Base-by-base conservation (phyloP, 2,329 filamentous ascomycete species). In the Fusarium poae region DNA sequence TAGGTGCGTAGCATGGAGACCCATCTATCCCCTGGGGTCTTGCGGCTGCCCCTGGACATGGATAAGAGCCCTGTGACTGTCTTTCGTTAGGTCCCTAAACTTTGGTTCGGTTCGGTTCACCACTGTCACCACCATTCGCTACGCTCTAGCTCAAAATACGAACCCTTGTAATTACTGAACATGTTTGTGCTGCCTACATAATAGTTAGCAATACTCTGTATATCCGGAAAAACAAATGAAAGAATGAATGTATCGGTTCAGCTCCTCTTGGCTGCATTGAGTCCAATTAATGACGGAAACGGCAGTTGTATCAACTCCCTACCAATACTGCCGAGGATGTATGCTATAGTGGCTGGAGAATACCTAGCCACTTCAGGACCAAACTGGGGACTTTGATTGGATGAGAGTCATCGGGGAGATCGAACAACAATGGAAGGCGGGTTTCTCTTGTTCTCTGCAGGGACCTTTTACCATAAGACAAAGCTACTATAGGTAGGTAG, bases 71-170 rank as follows among this genome's bases (percentile, higher is more conserved):
- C 46, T 37, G 46, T 23, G 32, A 27, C 21, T 42, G 20, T 42
- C 13, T 16, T 23, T 42, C 39, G 35, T n/a, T 39, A 21, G 35
- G 12, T 49, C 23, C 42, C 42, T 49, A 29, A 23, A 10, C n/a
- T 51, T 39, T 51, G 34, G 55, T 67, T 56, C 58, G 62, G 55
- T 70, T 56, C 58, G 49, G 57, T 51, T 69, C 62, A 70, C 67
- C 67, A 69, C 67, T 46, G 62, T 67, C 62, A 69, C 67, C 67
- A 69, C 50, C 62, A 67, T 65, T 65, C 51, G 55, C 56, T 50
- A 65, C 54, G 60, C 52, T 61, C 42, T 70, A 70, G 67, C 34
- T 48, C 42, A 57, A 62, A 66, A 43, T 21, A 30, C 23, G 45
- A 57, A 40, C 66, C 61, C 61, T 46, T 64, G 61, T 50, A 43